phyloP scores from a whole-genome alignment of 106 monocot species.

The Narthecium ossifragum region DNA sequence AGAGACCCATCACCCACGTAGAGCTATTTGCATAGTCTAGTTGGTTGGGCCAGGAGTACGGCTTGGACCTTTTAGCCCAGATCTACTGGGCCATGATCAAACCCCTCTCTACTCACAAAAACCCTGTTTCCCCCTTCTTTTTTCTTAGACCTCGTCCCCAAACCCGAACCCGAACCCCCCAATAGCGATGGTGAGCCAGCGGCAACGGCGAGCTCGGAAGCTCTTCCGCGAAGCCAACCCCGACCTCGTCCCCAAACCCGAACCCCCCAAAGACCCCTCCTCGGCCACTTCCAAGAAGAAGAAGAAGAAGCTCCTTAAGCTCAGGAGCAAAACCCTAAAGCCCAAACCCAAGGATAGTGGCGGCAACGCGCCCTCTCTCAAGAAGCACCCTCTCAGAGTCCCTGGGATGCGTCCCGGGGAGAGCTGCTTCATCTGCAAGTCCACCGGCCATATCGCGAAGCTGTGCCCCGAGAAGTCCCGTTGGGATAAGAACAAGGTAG shows the following conservation, averaged over 20 bases:
- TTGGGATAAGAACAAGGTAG: slow-evolving; percentile 92
- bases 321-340: slow-evolving; percentile 20
- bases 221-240: slow-evolving; percentile 60
- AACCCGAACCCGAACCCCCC: too few species aligned
- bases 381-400: slow-evolving; percentile 73
- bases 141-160: too few species aligned
- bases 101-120: too few species aligned
- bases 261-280: slow-evolving; percentile 2
- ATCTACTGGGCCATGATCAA: too few species aligned
- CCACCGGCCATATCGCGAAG: slow-evolving; percentile 72
- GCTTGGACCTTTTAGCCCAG: too few species aligned
- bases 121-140: background rate
- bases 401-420: slow-evolving; percentile 93
- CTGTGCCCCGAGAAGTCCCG: slow-evolving; percentile 63
- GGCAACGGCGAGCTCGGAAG: slow-evolving; percentile 62
- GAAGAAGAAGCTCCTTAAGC: slow-evolving; percentile 28
- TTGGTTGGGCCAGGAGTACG: too few species aligned
- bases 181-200: slow-evolving; percentile 79
- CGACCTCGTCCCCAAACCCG: slow-evolving; percentile 45
- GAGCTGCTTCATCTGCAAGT: slow-evolving; percentile 90
- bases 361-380: background rate
- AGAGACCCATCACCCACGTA: too few species aligned
- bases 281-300: slow-evolving; percentile 13
- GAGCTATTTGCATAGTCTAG: too few species aligned
- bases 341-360: slow-evolving; percentile 7